phyloP scores from a whole-genome alignment of 2,329 filamentous ascomycete genomes.

The Scleromitrula shiraiana region DNA sequence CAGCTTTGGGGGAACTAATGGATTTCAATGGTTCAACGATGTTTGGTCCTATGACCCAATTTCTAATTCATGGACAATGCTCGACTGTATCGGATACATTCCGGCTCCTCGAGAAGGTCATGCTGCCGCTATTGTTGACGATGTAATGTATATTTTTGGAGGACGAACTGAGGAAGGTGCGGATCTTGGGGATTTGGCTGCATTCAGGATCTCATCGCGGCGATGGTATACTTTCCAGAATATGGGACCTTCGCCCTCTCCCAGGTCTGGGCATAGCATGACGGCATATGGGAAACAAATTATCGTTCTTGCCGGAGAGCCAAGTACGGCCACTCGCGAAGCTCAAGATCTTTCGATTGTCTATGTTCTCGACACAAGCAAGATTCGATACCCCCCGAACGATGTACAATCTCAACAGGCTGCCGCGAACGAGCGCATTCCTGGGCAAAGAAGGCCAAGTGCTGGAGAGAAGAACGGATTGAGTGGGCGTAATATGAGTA shows the following conservation, averaged over 20 bases:
- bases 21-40: slow-evolving; percentile 96
- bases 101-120: slow-evolving; percentile 90
- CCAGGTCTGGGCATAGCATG: slow-evolving; percentile 95
- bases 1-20: slow-evolving; percentile 96
- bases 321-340: slow-evolving; percentile 75
- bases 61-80: slow-evolving; percentile 73
- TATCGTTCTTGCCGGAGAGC: slow-evolving; percentile 87
- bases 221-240: slow-evolving; percentile 99
- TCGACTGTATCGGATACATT: slow-evolving; percentile 97
- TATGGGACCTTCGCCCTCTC: slow-evolving; percentile 92
- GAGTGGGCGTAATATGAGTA: slow-evolving; percentile 20
- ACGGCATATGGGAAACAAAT: slow-evolving; percentile 89
- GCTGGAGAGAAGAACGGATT: slow-evolving; percentile 34
- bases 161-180: slow-evolving; percentile 88
- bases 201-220: slow-evolving; percentile 71
- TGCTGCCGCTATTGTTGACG: slow-evolving; percentile 84
- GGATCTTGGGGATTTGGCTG: slow-evolving; percentile 87
- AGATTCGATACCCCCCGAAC: slow-evolving; percentile 93
- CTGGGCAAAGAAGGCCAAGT: slow-evolving; percentile 33
- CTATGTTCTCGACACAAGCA: slow-evolving; percentile 88
- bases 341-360: slow-evolving; percentile 79
- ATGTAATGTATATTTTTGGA: slow-evolving; percentile 99
- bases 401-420: slow-evolving; percentile 41
- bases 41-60: slow-evolving; percentile 93
- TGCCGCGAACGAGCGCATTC: slow-evolving; percentile 34